Evolutionary conservation across 2,329 filamentous ascomycete genomes (phyloP), one percentile per base, ranked within the genome.

Genomic region (Ophiostoma perfectum): DNA sequence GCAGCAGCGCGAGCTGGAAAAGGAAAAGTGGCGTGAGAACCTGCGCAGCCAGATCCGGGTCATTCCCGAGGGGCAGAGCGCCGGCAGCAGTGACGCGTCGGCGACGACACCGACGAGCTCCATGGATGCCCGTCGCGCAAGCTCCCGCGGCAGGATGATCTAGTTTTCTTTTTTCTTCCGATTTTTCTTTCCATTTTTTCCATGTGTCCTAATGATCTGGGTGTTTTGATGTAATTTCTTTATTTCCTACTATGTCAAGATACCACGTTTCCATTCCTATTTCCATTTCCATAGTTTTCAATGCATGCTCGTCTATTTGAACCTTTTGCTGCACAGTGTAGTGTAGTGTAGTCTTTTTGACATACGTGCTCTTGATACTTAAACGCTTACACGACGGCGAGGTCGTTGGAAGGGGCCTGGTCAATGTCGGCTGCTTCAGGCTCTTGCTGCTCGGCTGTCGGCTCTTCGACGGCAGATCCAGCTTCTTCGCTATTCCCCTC

Each of bases 21-120:
- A 74, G 36, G 78, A 81, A 64, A 75, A 75, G 70, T 73, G 77
- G 69, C 74, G 77, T 36, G 75, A 76, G 45, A 75, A 76, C 38
- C 70, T 81, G 64, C 77, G 77, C 72, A 76, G 75, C 55, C 76
- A 76, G 36, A 80, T 80, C 66, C 75, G 74, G 66, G 74, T 78
- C 67, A 71, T 80, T 44, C 74, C 74, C n/a, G 75, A 63, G 16
- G 16, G 7, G 16, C 39, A 18, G 16, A 2, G 6, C 55, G 27
- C 27, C 12, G 27, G n/a, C 49, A 60, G 27, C 27, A 27, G 38
- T 5, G 27, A 11, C 5, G 12, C 55, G 4, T 18, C 27, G n/a
- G 55, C 16, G 3, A n/a, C 55, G 55, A 38, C 55, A 3, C 55
- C 55, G 27, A 38, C n/a, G n/a, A 18, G 49, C 49, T 52, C 27